A percentile compares a stretch with the other conserved stretches of the same genome.
These are phyloP conservation scores for Infundibulicybe gibba DNA, from an alignment of 768 basidiomycete species.

Conservation along the genomic window DNA sequence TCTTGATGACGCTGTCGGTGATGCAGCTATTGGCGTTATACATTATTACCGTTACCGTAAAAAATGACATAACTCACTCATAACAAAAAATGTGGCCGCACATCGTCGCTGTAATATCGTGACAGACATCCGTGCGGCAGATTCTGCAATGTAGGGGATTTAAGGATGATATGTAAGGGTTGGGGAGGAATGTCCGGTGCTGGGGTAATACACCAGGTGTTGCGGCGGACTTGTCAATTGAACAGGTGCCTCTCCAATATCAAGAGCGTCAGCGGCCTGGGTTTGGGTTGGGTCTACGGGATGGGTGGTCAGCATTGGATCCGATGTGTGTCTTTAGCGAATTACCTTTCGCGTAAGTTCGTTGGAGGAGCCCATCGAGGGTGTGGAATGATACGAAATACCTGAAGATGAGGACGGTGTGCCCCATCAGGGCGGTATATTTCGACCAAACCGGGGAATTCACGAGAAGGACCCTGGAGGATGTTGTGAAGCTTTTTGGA, in stretches of 20 bases:
- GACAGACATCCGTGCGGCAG: conserved; percentile 44
- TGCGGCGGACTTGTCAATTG: neutral
- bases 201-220: neutral
- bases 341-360: too few species aligned
- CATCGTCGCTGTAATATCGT: conserved; percentile 53
- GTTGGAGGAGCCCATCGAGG: too few species aligned
- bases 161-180: neutral
- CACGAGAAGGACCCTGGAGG: conserved; percentile 17
- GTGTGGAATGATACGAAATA: too few species aligned
- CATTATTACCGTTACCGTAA: conserved; percentile 1
- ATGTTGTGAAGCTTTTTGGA: conserved; percentile 20
- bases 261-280: too few species aligned
- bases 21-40: conserved; percentile 41
- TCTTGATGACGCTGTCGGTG: conserved; percentile 40
- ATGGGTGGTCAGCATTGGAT: too few species aligned
- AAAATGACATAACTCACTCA: conserved; percentile 26
- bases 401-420: neutral
- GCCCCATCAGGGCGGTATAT: neutral
- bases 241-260: too few species aligned
- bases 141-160: conserved; percentile 43
- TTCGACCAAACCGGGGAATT: neutral
- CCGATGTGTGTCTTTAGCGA: too few species aligned
- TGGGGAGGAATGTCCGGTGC: too few species aligned
- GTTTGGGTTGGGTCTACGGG: too few species aligned
- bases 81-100: conserved; percentile 66